A percentile compares a stretch with the other conserved stretches of the same genome.
Evolutionary conservation across 2,329 filamentous ascomycete genomes (phyloP).

Genomic region (Tolypocladium amazonense): DNA sequence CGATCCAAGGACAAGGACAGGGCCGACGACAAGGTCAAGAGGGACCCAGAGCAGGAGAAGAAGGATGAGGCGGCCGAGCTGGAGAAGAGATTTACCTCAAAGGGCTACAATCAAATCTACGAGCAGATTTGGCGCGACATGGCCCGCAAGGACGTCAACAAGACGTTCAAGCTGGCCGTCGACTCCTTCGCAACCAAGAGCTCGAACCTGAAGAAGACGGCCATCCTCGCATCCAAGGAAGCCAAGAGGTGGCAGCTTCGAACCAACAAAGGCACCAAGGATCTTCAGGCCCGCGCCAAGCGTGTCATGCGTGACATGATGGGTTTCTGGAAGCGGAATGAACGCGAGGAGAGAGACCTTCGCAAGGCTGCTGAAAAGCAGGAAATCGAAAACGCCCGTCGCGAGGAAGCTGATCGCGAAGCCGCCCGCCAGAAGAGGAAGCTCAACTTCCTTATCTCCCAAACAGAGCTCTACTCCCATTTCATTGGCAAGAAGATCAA

Average conservation of each 20-base stretch:
- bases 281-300: conserved; percentile 92
- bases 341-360: conserved; percentile 90
- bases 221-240: conserved; percentile 92
- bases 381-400: conserved; percentile 92
- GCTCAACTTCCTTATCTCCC: conserved; percentile 97
- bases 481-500: conserved; percentile 99
- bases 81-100: conserved; percentile 66
- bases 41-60: conserved; percentile 40
- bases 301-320: conserved; percentile 99
- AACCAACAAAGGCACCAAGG: conserved; percentile 97
- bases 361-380: conserved; percentile 91
- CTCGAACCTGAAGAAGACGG: conserved; percentile 97
- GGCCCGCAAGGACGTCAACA: conserved; percentile 84
- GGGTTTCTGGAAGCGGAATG: conserved; percentile 98
- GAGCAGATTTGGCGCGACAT: conserved; percentile 96
- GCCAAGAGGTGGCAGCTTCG: conserved; percentile 93
- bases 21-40: conserved; percentile 26
- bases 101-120: conserved; percentile 93
- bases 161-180: conserved; percentile 79
- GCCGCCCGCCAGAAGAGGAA: conserved; percentile 96
- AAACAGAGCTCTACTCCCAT: conserved; percentile 97
- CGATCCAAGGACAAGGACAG: conserved; percentile 35
- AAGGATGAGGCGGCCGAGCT: conserved; percentile 40
- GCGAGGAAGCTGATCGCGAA: conserved; percentile 94
- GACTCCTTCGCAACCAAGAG: conserved; percentile 78